Percentiles rank a stretch among this genome's conserved stretches.
phyloP scores from a whole-genome alignment of 129 eudicot species.

The Centaurea solstitialis region DNA sequence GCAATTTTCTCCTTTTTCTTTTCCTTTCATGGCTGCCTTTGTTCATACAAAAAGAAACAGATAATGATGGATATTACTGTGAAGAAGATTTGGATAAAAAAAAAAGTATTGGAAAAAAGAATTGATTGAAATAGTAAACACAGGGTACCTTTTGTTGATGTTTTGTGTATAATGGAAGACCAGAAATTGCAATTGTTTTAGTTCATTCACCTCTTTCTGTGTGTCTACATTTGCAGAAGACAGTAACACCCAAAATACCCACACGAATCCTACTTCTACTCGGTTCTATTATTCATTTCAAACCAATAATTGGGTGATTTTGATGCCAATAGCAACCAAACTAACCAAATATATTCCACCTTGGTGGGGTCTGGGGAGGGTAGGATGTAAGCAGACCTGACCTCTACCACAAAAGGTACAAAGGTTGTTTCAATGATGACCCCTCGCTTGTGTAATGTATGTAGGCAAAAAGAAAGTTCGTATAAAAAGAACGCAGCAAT shows the following conservation, averaged over 20 bases:
- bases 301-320: neutral
- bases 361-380: too few species aligned
- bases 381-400: too few species aligned
- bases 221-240: neutral
- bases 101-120: neutral
- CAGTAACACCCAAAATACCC: neutral
- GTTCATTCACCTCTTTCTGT: conserved; percentile 41
- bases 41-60: neutral
- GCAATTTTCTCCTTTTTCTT: conserved; percentile 1
- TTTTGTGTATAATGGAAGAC: neutral
- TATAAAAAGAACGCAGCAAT: too few species aligned
- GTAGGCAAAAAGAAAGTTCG: too few species aligned
- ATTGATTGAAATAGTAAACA: neutral
- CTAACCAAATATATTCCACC: too few species aligned
- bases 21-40: conserved; percentile 1
- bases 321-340: too few species aligned
- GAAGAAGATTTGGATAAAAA: neutral
- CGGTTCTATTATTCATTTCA: neutral
- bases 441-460: too few species aligned
- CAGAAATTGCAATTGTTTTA: conserved; percentile 37
- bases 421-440: too few species aligned
- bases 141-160: neutral
- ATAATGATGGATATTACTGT: neutral
- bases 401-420: too few species aligned
- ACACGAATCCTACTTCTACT: neutral